phyloP scores from a whole-genome alignment of 257 asterid species.

The Echium plantagineum region DNA sequence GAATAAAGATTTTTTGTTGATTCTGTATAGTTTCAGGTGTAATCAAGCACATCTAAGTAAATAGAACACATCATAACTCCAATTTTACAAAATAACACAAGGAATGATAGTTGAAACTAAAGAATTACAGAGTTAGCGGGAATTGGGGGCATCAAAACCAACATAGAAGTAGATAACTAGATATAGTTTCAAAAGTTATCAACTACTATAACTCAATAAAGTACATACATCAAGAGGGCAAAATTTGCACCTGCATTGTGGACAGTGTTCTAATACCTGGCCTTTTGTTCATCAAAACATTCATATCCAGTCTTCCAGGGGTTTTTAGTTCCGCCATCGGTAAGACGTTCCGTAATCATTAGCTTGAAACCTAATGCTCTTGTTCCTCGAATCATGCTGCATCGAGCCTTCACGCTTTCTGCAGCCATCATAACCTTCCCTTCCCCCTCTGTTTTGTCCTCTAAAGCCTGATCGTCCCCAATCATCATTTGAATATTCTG shows the following conservation, averaged over 20 bases:
- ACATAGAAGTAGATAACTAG: neutral
- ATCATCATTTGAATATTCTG: constrained; percentile 18
- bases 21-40: no score
- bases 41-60: no score
- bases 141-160: neutral
- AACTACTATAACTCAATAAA: neutral
- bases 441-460: constrained; percentile 22
- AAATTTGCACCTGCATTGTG: neutral
- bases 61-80: no score
- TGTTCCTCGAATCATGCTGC: constrained; percentile 39
- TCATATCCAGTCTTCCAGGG: neutral
- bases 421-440: constrained; percentile 34
- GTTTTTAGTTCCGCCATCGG: constrained; percentile 19
- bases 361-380: constrained; percentile 46
- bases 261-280: neutral
- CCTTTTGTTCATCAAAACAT: neutral
- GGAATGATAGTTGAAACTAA: neutral
- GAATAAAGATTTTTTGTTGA: no score
- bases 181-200: neutral
- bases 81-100: no score
- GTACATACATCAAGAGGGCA: neutral
- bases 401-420: constrained; percentile 64
- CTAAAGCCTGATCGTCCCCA: constrained; percentile 23
- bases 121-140: neutral
- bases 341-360: constrained; percentile 25